Evolutionary conservation across 2,329 filamentous ascomycete species (phyloP).

Genomic region (Cyclaneusma minus): DNA sequence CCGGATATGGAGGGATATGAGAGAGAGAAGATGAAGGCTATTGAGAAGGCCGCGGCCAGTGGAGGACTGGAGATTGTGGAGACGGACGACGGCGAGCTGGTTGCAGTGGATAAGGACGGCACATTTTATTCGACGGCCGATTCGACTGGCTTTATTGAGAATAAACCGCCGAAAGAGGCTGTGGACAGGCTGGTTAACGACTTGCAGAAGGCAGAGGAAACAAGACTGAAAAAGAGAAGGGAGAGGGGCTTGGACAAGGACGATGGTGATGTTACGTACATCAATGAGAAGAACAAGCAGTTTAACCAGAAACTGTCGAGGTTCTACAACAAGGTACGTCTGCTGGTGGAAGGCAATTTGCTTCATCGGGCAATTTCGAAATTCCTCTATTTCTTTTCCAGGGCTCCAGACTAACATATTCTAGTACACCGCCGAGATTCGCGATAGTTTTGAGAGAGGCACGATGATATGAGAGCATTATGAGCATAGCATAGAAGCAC

Average conservation of each 20-base stretch:
- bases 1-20: slow-evolving; percentile 77
- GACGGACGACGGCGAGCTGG: slow-evolving; percentile 85
- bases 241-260: slow-evolving; percentile 69
- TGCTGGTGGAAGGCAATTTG: no score
- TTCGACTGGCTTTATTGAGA: slow-evolving; percentile 64
- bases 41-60: slow-evolving; percentile 69
- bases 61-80: slow-evolving; percentile 88
- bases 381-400: slow-evolving; percentile 1
- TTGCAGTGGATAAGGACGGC: slow-evolving; percentile 83
- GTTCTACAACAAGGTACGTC: slow-evolving; percentile 77
- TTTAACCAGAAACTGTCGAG: slow-evolving; percentile 94
- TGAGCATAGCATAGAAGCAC: slow-evolving; percentile 4
- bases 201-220: slow-evolving; percentile 76
- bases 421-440: slow-evolving; percentile 82
- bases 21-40: slow-evolving; percentile 66
- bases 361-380: background rate
- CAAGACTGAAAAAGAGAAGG: slow-evolving; percentile 69
- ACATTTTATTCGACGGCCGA: slow-evolving; percentile 84
- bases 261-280: slow-evolving; percentile 88
- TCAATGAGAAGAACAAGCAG: slow-evolving; percentile 99
- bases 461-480: slow-evolving; percentile 62
- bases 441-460: slow-evolving; percentile 93
- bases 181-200: slow-evolving; percentile 80
- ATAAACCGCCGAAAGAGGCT: slow-evolving; percentile 73
- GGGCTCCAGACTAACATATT: slow-evolving; percentile 11